Evolutionary conservation across 164 flowering plant genomes (phyloP), one percentile per base, ranked within the genome.

Genomic region (Malania oleifera): DNA sequence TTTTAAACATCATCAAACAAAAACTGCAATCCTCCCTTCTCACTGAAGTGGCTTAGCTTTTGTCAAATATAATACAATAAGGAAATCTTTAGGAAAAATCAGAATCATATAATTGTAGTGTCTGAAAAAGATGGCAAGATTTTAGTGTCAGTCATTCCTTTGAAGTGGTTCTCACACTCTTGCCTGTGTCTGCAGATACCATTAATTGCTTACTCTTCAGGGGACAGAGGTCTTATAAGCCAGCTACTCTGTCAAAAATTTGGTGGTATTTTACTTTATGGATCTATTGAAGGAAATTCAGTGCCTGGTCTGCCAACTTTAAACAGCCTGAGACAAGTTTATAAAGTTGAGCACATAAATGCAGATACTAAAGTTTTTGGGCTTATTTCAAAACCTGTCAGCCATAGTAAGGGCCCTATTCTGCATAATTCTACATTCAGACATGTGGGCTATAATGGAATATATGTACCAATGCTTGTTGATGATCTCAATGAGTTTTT

Each of bases 371-470:
- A 73, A 63, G 68, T 81, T 38, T 76, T 63, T 65, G 85, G 85
- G 27, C 74, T 81, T 20, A 72, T 81, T 38, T 70, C 77, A 37
- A 81, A 81, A n/a, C 85, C 83, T 46, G 81, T 79, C 8, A 65
- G 79, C 54, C 85, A 81, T 61, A 76, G 80, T 55, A 81, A 81
- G 69, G 77, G 80, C 49, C 81, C 85, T 45, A 39, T 76, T 55
- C 62, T 81, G 59, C 77, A 76, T 34, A 81, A 78, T 69, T 74
- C 76, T 28, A 51, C 80, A 29, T 77, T 81, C 50, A 72, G 72
- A 62, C 64, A 66, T 56, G 80, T 40, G 8, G 77, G 74, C 15
- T 78, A 52, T 61, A 71, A 81, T 60, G 85, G 79, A 31, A 54
- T 78, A 41, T 81, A 76, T 61, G 77, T 76, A 26, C 85, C 82